These are phyloP conservation scores for Avena sativa DNA, from an alignment of 176 grass and related monocot genomes.

Conservation along the genomic window DNA sequence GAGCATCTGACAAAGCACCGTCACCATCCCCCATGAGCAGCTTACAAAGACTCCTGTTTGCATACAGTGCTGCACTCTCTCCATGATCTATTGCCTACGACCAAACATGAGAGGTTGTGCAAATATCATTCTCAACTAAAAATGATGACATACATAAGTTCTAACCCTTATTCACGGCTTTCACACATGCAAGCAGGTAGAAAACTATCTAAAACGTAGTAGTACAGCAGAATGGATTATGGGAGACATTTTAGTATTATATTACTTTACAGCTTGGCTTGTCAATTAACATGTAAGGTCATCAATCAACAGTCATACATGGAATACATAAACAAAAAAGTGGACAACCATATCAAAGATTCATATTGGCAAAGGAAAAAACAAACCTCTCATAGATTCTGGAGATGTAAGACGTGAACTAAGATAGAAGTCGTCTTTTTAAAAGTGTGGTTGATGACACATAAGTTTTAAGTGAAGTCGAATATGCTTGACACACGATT, in stretches of 20 bases:
- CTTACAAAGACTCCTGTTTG: slow-evolving; percentile 26
- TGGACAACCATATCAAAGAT: slow-evolving; percentile 17
- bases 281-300: not conserved
- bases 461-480: slow-evolving; percentile 11
- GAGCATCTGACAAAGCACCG: slow-evolving; percentile 23
- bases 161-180: not conserved
- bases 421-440: not conserved
- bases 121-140: slow-evolving; percentile 16
- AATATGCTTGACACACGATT: not conserved
- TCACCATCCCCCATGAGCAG: not conserved
- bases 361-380: not conserved
- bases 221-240: not conserved
- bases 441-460: not conserved
- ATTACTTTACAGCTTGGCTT: not conserved
- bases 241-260: not conserved
- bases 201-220: not conserved
- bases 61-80: slow-evolving; percentile 30
- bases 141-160: not conserved
- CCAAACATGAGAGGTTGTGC: not conserved
- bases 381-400: not conserved
- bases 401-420: not conserved
- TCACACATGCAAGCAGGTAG: not conserved
- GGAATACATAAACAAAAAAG: not conserved
- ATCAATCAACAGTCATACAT: not conserved
- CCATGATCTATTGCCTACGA: not conserved